Evolutionary conservation across 2,329 filamentous ascomycete species (phyloP).

Genomic region (Elsinoe ampelina): DNA sequence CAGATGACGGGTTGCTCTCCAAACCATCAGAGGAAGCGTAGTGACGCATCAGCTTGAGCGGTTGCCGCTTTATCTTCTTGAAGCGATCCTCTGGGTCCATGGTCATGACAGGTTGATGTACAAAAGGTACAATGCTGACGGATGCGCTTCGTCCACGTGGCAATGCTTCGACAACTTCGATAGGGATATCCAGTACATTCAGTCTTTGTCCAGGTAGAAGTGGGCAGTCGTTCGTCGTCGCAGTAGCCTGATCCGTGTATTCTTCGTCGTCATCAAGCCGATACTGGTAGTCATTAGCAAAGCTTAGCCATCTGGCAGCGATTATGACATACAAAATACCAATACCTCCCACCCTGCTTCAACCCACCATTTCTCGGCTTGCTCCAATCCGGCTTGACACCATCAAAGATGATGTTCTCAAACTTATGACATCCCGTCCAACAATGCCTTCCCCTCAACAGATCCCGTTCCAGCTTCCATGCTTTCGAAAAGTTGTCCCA

Average conservation of each 20-base stretch:
- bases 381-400: conserved; percentile 44
- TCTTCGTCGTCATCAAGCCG: conserved; percentile 71
- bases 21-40: conserved; percentile 16
- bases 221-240: conserved; percentile 70
- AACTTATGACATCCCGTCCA: conserved; percentile 88
- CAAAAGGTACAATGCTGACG: conserved; percentile 20
- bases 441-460: conserved; percentile 60
- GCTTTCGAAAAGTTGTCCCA: conserved; percentile 86
- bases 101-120: conserved; percentile 16
- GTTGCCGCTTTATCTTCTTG: conserved; percentile 16
- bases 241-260: conserved; percentile 61
- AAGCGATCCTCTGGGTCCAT: conserved; percentile 16
- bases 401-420: conserved; percentile 75
- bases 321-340: conserved; percentile 72
- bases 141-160: conserved; percentile 24
- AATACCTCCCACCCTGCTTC: conserved; percentile 88
- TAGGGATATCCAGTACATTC: conserved; percentile 74
- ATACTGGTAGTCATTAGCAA: conserved; percentile 50
- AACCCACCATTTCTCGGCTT: conserved; percentile 64
- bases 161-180: conserved; percentile 40
- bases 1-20: conserved; percentile 1
- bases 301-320: conserved; percentile 11
- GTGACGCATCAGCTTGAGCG: conserved; percentile 14
- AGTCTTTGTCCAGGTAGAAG: conserved; percentile 79
- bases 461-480: conserved; percentile 75